Percentiles rank a stretch among this genome's conserved stretches.
Evolutionary conservation across 257 asterid species (phyloP).

Genomic region (Fraxinus cuspidata): DNA sequence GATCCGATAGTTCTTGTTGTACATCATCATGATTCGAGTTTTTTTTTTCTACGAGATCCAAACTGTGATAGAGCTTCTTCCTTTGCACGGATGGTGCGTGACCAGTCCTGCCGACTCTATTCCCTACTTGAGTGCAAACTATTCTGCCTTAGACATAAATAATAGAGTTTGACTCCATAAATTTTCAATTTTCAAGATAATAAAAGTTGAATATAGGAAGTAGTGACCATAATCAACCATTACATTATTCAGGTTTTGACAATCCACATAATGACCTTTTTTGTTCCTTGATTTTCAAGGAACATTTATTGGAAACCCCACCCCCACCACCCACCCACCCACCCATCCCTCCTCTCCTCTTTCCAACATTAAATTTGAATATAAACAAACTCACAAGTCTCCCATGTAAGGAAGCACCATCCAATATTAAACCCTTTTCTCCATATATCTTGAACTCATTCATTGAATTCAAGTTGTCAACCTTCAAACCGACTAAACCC

Average conservation of each 20-base stretch:
- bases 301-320: slow-evolving; percentile 66
- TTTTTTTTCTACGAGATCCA: no score
- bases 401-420: slow-evolving; percentile 58
- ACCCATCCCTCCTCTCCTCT: slow-evolving; percentile 4
- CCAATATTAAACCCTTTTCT: slow-evolving; percentile 43
- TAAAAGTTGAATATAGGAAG: slow-evolving; percentile 22
- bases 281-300: slow-evolving; percentile 76
- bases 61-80: no score
- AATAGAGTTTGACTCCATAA: slow-evolving; percentile 23
- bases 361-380: slow-evolving; percentile 36
- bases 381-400: slow-evolving; percentile 51
- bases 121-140: neutral
- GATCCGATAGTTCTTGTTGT: neutral
- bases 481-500: slow-evolving; percentile 54
- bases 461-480: slow-evolving; percentile 55
- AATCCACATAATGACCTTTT: slow-evolving; percentile 56
- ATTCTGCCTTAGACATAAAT: slow-evolving; percentile 20
- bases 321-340: slow-evolving; percentile 25
- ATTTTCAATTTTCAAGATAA: slow-evolving; percentile 32
- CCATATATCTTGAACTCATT: slow-evolving; percentile 27
- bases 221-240: slow-evolving; percentile 35
- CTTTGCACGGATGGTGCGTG: neutral
- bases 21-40: no score
- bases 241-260: slow-evolving; percentile 54
- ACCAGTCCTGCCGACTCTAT: neutral